A percentile compares a stretch with the other conserved stretches of the same genome.
Evolutionary conservation across 768 basidiomycete species (phyloP).

Genomic region (Imleria badia): DNA sequence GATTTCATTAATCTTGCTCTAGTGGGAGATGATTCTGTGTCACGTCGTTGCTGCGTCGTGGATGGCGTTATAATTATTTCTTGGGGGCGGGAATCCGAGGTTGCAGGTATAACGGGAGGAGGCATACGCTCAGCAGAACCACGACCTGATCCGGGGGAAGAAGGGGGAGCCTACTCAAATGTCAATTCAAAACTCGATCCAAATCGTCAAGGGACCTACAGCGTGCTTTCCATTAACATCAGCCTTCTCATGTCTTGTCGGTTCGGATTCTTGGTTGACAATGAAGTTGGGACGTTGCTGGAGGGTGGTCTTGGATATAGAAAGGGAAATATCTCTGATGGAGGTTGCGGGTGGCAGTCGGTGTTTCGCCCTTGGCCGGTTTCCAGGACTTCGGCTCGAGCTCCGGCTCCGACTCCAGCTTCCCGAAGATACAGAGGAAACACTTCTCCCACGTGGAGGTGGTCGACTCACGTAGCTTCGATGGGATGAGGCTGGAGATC

Average conservation of each 20-base stretch:
- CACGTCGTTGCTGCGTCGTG: constrained; percentile 13
- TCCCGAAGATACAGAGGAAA: constrained; percentile 54
- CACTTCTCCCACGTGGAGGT: constrained; percentile 42
- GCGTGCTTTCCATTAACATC: constrained; percentile 39
- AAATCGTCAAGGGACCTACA: constrained; percentile 16
- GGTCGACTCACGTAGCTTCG: constrained; percentile 38
- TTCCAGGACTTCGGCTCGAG: constrained; percentile 52
- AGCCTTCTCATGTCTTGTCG: constrained; percentile 37
- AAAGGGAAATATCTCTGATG: constrained; percentile 34
- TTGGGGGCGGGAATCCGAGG: constrained; percentile 14
- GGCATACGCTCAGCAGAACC: constrained; percentile 34
- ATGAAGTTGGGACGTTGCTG: constrained; percentile 22
- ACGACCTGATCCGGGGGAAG: constrained; percentile 25
- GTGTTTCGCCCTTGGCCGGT: constrained; percentile 56
- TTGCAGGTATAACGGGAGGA: constrained; percentile 26
- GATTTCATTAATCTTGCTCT: constrained; percentile 34
- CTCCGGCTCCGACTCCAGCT: constrained; percentile 56
- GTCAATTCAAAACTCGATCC: constrained; percentile 5
- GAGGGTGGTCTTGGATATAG: constrained; percentile 31
- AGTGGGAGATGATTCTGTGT: constrained; percentile 19
- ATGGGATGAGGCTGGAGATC: constrained; percentile 45
- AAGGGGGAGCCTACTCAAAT: constrained; percentile 16
- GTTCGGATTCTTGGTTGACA: constrained; percentile 22
- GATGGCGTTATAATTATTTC: constrained; percentile 12
- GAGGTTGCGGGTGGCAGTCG: constrained; percentile 55